Percentiles rank a stretch among this genome's conserved stretches.
phyloP scores from a whole-genome alignment of 2,329 filamentous ascomycete genomes.

The Eurotiales sp. region DNA sequence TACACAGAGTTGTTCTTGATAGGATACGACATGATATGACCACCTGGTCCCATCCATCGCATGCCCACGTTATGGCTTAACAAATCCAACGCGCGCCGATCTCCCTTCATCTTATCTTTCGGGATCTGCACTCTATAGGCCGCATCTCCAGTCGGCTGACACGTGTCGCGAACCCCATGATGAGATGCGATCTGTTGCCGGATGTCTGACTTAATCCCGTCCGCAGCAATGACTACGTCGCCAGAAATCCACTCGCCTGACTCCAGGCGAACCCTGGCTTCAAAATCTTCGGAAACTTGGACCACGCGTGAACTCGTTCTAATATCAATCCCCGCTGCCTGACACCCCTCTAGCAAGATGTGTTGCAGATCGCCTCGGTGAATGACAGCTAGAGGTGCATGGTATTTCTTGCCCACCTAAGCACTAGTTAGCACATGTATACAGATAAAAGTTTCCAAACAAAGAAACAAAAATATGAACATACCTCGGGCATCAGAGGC shows the following conservation, averaged over 20 bases:
- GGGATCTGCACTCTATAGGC: constrained; percentile 66
- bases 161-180: constrained; percentile 21
- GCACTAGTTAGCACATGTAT: constrained; percentile 31
- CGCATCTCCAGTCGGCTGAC: constrained; percentile 61
- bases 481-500: too few species aligned
- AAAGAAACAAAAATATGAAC: too few species aligned
- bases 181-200: constrained; percentile 40
- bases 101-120: too few species aligned
- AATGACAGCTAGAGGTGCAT: constrained; percentile 26
- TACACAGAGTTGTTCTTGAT: constrained; percentile 64
- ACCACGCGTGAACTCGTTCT: constrained; percentile 29
- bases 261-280: constrained; percentile 26
- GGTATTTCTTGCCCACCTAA: constrained; percentile 31
- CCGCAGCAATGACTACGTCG: constrained; percentile 51
- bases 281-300: constrained; percentile 24
- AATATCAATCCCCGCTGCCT: too few species aligned
- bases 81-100: constrained; percentile 56
- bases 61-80: constrained; percentile 62
- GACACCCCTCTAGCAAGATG: too few species aligned
- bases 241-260: constrained; percentile 28
- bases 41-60: constrained; percentile 70
- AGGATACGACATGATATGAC: constrained; percentile 76
- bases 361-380: constrained; percentile 36
- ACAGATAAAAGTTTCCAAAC: background rate
- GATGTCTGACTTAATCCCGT: constrained; percentile 52